phyloP scores from a whole-genome alignment of 1,284 basidiomycete species.

The Trichosporon asahii region DNA sequence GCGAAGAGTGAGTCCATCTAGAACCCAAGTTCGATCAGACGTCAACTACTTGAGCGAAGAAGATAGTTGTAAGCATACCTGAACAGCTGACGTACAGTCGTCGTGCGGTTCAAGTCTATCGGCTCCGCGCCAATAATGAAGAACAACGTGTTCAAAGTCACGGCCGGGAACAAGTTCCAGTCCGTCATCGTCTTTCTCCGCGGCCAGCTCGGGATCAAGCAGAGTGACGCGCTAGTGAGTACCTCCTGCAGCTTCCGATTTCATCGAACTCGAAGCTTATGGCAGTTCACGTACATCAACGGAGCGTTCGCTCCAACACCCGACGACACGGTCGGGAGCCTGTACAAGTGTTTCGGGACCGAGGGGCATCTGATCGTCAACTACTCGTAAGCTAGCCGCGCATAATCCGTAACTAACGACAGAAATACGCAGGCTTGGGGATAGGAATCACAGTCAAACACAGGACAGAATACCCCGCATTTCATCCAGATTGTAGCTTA shows the following conservation, averaged over 20 bases:
- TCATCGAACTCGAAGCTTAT: conserved; percentile 1
- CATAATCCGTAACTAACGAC: not conserved
- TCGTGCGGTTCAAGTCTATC: conserved; percentile 97
- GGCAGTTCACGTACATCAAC: conserved; percentile 95
- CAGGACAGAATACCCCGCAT: not conserved
- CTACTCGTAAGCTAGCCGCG: conserved; percentile 65
- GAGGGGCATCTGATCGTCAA: conserved; percentile 94
- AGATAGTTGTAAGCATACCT: too few relatives aligned
- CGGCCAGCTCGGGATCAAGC: conserved; percentile 84
- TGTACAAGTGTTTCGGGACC: conserved; percentile 82
- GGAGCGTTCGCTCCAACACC: conserved; percentile 92
- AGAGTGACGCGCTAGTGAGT: conserved; percentile 79
- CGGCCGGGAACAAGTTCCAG: conserved; percentile 89
- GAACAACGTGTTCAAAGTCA: conserved; percentile 97
- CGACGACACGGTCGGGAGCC: conserved; percentile 84
- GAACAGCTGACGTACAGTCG: conserved; percentile 61
- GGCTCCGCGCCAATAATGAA: conserved; percentile 98
- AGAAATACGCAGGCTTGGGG: conserved; percentile 48
- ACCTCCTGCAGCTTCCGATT: not conserved
- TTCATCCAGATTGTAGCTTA: conserved; percentile 7
- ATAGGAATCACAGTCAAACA: conserved; percentile 15
- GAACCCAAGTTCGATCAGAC: too few relatives aligned
- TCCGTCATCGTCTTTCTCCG: conserved; percentile 91
- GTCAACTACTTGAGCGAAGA: too few relatives aligned
- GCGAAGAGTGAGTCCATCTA: conserved; percentile 62